Percentiles rank a stretch among this genome's conserved stretches.
Evolutionary conservation across 495 filamentous ascomycete species (phyloP).

Genomic region (Cairneyella variabilis): DNA sequence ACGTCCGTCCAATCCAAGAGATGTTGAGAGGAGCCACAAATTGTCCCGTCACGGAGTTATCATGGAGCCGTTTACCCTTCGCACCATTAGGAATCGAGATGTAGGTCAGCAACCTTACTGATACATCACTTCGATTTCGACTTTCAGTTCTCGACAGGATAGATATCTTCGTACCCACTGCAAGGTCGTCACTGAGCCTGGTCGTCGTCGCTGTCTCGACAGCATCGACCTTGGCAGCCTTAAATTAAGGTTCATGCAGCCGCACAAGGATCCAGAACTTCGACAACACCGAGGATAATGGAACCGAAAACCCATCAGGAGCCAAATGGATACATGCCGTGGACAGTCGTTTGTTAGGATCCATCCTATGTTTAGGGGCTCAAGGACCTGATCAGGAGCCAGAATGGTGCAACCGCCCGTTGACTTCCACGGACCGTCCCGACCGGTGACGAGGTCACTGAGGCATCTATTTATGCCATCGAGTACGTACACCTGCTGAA

Average conservation of each 20-base stretch:
- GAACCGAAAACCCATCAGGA: background rate
- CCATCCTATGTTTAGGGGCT: background rate
- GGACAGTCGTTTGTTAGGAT: constrained; percentile 1
- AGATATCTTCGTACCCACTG: too few species aligned
- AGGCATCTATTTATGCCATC: constrained; percentile 23
- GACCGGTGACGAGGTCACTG: constrained; percentile 15
- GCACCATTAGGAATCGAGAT: too few species aligned
- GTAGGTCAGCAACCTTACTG: constrained; percentile 12
- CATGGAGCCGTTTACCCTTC: background rate
- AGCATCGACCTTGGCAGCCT: too few species aligned
- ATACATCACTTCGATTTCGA: constrained; percentile 1
- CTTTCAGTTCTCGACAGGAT: too few species aligned
- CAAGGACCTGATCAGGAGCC: background rate
- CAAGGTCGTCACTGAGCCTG: too few species aligned
- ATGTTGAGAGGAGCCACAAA: too few species aligned
- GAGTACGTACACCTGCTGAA: constrained; percentile 29
- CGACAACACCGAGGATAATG: background rate
- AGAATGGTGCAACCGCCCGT: too few species aligned
- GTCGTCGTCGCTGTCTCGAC: too few species aligned
- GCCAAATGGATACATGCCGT: background rate
- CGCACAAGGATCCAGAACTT: background rate
- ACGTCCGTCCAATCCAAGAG: background rate
- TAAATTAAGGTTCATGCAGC: too few species aligned
- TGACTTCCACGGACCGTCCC: constrained; percentile 4
- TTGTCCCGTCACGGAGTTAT: too few species aligned